These are phyloP conservation scores for Pseudocohnilembus persalinus DNA, from an alignment of 169 alveolate species.

Conservation along the genomic window DNA sequence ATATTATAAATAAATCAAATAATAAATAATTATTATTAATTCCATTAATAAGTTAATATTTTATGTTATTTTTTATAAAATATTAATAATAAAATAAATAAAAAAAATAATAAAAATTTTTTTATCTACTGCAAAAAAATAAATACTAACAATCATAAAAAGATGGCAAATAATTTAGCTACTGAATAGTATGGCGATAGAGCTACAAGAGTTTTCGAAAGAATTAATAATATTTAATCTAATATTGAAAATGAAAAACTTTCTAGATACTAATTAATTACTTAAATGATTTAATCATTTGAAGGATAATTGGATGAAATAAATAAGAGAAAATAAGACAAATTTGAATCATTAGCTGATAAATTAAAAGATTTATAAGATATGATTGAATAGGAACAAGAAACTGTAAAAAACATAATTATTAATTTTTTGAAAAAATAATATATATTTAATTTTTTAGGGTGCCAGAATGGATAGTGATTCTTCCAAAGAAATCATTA, in stretches of 20 bases:
- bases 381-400: slow-evolving; percentile 12
- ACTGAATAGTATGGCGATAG: slow-evolving; percentile 6
- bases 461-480: slow-evolving; percentile 32
- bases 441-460: not conserved
- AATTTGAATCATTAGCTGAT: slow-evolving; percentile 27
- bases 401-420: not conserved
- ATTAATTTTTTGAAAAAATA: too few relatives aligned
- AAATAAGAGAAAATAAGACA: slow-evolving; percentile 13
- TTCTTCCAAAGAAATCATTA: slow-evolving; percentile 19
- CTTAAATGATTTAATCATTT: slow-evolving; percentile 10
- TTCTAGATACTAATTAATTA: slow-evolving; percentile 5
- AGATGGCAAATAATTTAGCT: not conserved
- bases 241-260: slow-evolving; percentile 22
- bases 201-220: slow-evolving; percentile 19
- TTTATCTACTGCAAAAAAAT: too few relatives aligned
- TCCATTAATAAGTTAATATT: too few relatives aligned
- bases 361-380: slow-evolving; percentile 12
- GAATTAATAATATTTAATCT: slow-evolving; percentile 23
- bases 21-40: too few relatives aligned
- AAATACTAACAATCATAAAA: too few relatives aligned
- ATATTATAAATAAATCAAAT: too few relatives aligned
- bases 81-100: too few relatives aligned
- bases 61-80: too few relatives aligned
- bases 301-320: slow-evolving; percentile 10
- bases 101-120: too few relatives aligned